Base-by-base conservation (phyloP, 306 rosid genomes). In the Purshia tridentata region DNA sequence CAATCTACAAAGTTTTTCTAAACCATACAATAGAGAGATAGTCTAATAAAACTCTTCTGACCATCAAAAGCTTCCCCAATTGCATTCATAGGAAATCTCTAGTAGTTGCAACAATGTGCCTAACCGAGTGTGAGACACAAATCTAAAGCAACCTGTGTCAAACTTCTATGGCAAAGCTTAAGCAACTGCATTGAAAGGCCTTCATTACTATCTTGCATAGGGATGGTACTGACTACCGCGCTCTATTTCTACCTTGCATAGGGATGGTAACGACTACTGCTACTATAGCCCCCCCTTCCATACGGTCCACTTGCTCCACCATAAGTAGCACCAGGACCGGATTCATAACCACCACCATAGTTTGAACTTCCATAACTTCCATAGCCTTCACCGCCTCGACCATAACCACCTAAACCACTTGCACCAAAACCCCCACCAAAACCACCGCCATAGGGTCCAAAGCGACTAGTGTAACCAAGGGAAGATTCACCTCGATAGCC, bases 221-320 rank as follows among this genome's bases (percentile, higher is more conserved):
- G 78, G 81, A 67, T 19, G 81, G 56, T 55, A 52, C 75, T 48
- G 73, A 70, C 85, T 83, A 86, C 10, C 64, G 61, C 76, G 70
- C 51, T 76, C 72, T 80, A 72, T 61, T 70, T 81, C 90, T 86
- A 86, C 75, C 90, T 83, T 45, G 84, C 75, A 54, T 86, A 86
- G 54, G 90, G 90, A 77, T 86, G 90, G 75, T 83, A 86, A 20
- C 90, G 90, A 86, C 90, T 83, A 86, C 72, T 81, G 84, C 90
- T 84, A 86, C 81, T 82, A 86, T 86, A 81, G 78, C 86, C 90
- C 80, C 90, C 90, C 75, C 89, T 85, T 71, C 89, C 90, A 81
- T 86, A 83, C 20, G 80, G 68, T 61, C 87, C 90, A 75, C 87
- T 82, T 35, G 87, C 83, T 72, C 89, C 90, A 29, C 84, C 90